A percentile compares a stretch with the other conserved stretches of the same genome.
Conservation (phyloP, 306 rosid genomes). For the Corylus americana region DNA sequence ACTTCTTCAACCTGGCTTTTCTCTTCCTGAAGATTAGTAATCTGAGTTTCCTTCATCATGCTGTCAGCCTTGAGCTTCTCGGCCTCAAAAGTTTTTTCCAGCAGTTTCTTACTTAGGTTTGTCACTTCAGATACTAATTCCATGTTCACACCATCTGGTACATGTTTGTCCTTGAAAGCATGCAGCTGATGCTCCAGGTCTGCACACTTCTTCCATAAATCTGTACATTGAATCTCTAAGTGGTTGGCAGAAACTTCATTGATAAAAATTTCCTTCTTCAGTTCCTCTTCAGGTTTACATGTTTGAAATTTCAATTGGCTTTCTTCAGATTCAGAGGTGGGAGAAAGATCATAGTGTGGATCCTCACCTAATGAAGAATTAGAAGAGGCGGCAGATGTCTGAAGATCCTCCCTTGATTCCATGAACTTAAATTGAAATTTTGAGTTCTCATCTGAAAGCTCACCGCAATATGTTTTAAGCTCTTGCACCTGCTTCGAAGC, state of each 20-base stretch:
- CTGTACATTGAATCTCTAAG: neutral
- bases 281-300: constrained; percentile 5
- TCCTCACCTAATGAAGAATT: neutral
- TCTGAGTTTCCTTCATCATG: constrained; percentile 42
- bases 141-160: constrained; percentile 1
- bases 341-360: neutral
- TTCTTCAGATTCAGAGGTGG: neutral
- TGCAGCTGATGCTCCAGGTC: neutral
- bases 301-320: constrained; percentile 7
- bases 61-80: constrained; percentile 38
- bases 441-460: constrained; percentile 6
- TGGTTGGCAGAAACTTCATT: constrained; percentile 2
- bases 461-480: constrained; percentile 29
- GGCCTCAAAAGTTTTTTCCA: constrained; percentile 29
- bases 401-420: neutral
- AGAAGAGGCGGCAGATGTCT: neutral
- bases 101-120: constrained; percentile 31
- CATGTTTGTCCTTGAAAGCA: neutral
- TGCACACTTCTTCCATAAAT: neutral
- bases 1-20: constrained; percentile 39
- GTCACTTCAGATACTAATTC: constrained; percentile 37
- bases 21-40: constrained; percentile 42
- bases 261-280: neutral
- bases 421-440: neutral
- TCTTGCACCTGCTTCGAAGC: constrained; percentile 34